Conservation (phyloP, 768 basidiomycete genomes). For the Naganishia randhawae region DNA sequence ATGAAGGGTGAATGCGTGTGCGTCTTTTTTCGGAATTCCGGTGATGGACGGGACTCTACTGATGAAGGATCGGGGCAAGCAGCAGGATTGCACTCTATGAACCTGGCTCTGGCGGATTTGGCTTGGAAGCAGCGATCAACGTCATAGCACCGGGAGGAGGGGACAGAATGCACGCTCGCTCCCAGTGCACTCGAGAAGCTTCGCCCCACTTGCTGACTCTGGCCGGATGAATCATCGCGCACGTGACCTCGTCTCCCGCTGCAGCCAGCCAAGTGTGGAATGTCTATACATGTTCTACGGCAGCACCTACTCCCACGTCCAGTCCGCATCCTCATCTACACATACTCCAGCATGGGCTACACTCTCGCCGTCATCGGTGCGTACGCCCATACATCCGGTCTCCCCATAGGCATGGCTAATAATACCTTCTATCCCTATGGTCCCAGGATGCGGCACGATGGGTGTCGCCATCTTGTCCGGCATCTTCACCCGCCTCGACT, state of each 20-base stretch:
- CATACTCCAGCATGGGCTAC: slow-evolving; percentile 70
- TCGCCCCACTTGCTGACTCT: not conserved
- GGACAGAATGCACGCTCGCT: no score
- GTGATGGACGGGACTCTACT: no score
- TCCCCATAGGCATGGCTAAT: no score
- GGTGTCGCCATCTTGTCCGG: slow-evolving; percentile 92
- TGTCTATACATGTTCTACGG: not conserved
- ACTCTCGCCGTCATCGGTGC: slow-evolving; percentile 81
- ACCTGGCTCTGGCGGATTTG: no score
- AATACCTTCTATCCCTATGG: no score
- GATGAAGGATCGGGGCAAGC: no score
- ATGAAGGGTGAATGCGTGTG: not conserved
- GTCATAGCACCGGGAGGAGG: no score
- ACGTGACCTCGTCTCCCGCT: slow-evolving; percentile 25
- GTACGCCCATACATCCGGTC: slow-evolving; percentile 39
- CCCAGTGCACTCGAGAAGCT: not conserved
- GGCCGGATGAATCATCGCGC: not conserved
- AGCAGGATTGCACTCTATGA: no score
- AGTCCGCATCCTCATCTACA: not conserved
- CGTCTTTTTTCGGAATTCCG: not conserved
- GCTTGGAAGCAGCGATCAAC: no score
- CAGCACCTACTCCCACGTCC: not conserved
- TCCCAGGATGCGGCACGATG: slow-evolving; percentile 92
- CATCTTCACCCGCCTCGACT: slow-evolving; percentile 71
- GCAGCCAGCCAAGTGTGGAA: not conserved